phyloP scores from a whole-genome alignment of 768 basidiomycete species.

The Tricholoma furcatifolium region DNA sequence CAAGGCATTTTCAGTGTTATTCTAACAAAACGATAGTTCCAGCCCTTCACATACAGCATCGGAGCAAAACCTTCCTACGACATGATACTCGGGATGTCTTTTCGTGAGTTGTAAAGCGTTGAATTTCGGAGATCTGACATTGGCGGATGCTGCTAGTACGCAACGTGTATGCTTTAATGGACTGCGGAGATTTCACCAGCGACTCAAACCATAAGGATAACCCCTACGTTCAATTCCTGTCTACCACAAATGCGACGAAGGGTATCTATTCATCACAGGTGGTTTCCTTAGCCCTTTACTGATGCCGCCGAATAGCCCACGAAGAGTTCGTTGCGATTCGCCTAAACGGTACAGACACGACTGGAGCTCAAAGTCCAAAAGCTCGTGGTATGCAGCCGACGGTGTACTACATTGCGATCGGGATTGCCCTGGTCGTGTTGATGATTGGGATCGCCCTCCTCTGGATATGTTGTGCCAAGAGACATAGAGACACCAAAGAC shows the following conservation, averaged over 20 bases:
- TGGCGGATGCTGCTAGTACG: conserved; percentile 42
- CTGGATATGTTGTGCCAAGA: conserved; percentile 11
- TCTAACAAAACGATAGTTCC: conserved; percentile 47
- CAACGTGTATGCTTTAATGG: conserved; percentile 61
- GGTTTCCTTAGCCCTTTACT: not conserved
- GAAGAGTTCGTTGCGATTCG: conserved; percentile 34
- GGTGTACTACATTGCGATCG: conserved; percentile 21
- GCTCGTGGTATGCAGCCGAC: conserved; percentile 2
- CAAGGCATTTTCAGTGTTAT: not conserved
- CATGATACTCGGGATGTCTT: conserved; percentile 72
- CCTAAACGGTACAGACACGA: conserved; percentile 31
- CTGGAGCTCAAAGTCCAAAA: conserved; percentile 12
- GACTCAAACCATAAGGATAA: conserved; percentile 34
- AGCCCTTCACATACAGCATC: conserved; percentile 55
- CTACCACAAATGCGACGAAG: conserved; percentile 48
- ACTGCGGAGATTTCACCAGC: conserved; percentile 63
- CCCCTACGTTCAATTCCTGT: conserved; percentile 65
- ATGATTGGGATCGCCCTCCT: conserved; percentile 9
- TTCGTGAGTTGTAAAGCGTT: conserved; percentile 67
- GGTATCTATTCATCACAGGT: conserved; percentile 24
- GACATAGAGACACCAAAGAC: not conserved
- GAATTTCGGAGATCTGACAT: not conserved
- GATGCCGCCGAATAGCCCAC: conserved; percentile 26
- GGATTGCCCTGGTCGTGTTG: conserved; percentile 12
- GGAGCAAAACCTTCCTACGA: conserved; percentile 48